Evolutionary conservation across 2,329 filamentous ascomycete genomes (phyloP), one percentile per base, ranked within the genome.

Genomic region (Claviceps spartinae): DNA sequence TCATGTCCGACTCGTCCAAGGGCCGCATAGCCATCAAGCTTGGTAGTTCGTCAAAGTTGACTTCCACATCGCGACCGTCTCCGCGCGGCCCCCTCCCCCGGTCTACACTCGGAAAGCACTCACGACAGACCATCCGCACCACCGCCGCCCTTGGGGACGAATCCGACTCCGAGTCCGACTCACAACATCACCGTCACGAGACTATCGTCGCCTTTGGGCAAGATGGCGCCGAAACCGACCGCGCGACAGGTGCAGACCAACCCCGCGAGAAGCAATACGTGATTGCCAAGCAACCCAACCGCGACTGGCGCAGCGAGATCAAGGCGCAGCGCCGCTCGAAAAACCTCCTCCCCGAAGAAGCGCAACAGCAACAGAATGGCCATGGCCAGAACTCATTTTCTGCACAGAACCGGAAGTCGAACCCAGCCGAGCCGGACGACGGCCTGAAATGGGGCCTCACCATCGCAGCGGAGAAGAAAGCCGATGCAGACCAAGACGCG

Each of bases 271-370:
- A 63, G 54, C 59, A 72, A 7, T 69, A 80, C 45, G 69, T 86
- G 18, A 87, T 88, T 57, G 69, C 72, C 34, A 68, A 68, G 41
- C 71, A 77, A 59, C 67, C 70, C 56, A 86, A 85, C 65, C 72
- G 75, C 50, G 78, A 85, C 67, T 84, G 81, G 81, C 72, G 75
- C 59, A 71, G 74, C 53, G 77, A 81, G 53, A 67, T 69, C 55
- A 71, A 70, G 56, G 73, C 72, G 55, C 66, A 68, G 55, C 62
- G 63, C 40, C 68, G 69, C 53, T 69, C 75, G 57, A 81, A 72
- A 64, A 82, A 78, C 62, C 63, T 77, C 14, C 67, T 83, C n/a
- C 80, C 78, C 6, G 78, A 77, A 55, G 77, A 77, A 42, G 72
- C 75, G 55, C 72, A 71, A 56, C 65, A 70, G 55, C 69, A 69